These are phyloP conservation scores for Termitomyces sp. DNA, from an alignment of 768 basidiomycete genomes.

Conservation along the genomic window DNA sequence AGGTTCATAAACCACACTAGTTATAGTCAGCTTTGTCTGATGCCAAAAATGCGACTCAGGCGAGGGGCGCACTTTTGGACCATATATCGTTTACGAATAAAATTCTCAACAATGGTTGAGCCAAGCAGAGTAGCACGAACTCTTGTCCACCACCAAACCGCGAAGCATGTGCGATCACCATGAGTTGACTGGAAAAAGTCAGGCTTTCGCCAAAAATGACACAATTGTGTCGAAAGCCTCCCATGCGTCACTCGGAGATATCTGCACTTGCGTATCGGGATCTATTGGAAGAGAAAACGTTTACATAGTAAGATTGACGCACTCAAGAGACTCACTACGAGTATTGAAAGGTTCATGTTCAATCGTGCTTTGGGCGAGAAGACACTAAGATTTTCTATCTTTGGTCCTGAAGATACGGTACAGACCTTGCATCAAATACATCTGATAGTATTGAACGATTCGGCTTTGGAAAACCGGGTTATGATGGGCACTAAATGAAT, in stretches of 20 bases:
- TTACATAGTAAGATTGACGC: neutral
- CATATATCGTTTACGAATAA: constrained; percentile 20
- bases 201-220: constrained; percentile 17
- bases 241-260: constrained; percentile 22
- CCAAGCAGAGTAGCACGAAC: constrained; percentile 32
- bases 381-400: neutral
- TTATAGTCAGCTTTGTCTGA: neutral
- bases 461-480: constrained; percentile 13
- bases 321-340: constrained; percentile 9
- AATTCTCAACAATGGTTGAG: constrained; percentile 23
- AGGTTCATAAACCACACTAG: constrained; percentile 28
- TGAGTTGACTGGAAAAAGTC: constrained; percentile 23
- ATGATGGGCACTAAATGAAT: constrained; percentile 6
- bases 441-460: constrained; percentile 22
- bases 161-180: constrained; percentile 28
- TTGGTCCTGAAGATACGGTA: neutral
- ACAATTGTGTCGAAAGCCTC: constrained; percentile 22
- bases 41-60: neutral
- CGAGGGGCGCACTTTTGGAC: constrained; percentile 26
- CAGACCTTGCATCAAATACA: constrained; percentile 25
- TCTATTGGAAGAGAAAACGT: constrained; percentile 11
- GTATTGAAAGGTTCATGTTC: constrained; percentile 20
- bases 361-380: constrained; percentile 12
- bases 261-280: constrained; percentile 15
- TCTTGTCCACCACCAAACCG: constrained; percentile 27